Conservation (phyloP, 805 yeast species). For the Cyberlindnera meyerae region DNA sequence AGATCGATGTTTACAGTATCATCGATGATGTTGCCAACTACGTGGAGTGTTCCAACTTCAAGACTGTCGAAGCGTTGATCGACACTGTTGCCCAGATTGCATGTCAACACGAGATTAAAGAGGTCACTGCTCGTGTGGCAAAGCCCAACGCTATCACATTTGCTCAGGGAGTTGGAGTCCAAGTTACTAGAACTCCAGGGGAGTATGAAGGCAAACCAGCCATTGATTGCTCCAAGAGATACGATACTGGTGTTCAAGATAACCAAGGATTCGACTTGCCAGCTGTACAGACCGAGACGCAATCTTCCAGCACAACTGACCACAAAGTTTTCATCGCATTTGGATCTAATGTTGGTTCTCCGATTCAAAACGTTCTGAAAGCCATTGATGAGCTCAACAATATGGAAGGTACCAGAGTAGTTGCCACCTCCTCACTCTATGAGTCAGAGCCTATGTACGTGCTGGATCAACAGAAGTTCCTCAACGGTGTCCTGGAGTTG, state of each 20-base stretch:
- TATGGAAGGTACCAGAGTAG: constrained; percentile 35
- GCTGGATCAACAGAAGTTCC: constrained; percentile 71
- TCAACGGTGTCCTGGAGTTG: constrained; percentile 76
- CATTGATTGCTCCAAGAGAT: constrained; percentile 17
- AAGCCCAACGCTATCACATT: constrained; percentile 87
- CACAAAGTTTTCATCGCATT: constrained; percentile 75
- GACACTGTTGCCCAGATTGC: constrained; percentile 61
- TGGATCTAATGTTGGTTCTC: constrained; percentile 84
- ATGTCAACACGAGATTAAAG: constrained; percentile 32
- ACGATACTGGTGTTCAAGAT: too few relatives aligned
- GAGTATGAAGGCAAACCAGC: constrained; percentile 31
- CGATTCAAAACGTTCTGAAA: constrained; percentile 49
- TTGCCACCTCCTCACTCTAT: constrained; percentile 71
- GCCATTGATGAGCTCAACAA: constrained; percentile 47
- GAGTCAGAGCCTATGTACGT: constrained; percentile 92
- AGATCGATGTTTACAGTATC: constrained; percentile 30
- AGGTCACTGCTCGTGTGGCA: constrained; percentile 56
- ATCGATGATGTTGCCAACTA: constrained; percentile 49
- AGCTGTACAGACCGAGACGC: too few relatives aligned
- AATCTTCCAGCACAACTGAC: too few relatives aligned
- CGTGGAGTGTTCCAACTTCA: constrained; percentile 76
- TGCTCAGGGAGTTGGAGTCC: constrained; percentile 89
- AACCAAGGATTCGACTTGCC: constrained; percentile 20
- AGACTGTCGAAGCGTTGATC: constrained; percentile 91
- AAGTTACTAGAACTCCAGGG: constrained; percentile 45